Evolutionary conservation across 345 rosid genomes (phyloP), one percentile per base, ranked within the genome.

Genomic region (Garcia nutans): DNA sequence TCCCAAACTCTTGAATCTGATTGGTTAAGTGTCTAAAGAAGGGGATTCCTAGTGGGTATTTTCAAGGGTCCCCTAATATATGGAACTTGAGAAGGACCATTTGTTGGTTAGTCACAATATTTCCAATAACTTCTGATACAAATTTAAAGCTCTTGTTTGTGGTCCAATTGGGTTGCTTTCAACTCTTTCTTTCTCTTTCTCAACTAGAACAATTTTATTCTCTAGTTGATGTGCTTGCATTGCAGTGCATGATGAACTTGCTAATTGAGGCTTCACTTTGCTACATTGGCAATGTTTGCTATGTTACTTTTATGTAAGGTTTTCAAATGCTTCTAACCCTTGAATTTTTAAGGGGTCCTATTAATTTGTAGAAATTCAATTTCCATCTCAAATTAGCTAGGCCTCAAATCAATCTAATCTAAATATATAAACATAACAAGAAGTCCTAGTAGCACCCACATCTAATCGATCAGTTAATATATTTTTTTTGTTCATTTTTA

Each of bases 31-130:
- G 72, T 65, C 79, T 16, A 42, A 56, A 22, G 23, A 11, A 33
- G 23, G 15, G 85, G 90, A 88, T 87, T 85, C 73, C 85, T 66
- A 8, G n/a, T 68, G 77, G 20, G 52, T 26, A 79, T 67, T 68
- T 22, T 24, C 41, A 15, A 52, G 3, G 72, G 59, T 15, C 70
- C 74, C 37, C 10, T 66, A 16, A 65, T 61, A 1, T 3, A 23
- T 55, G 24, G 17, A 56, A 47, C 31, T 65, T 56, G 81, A 65
- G 47, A 11, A 42, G 26, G 75, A 74, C 73, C 22, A 52, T 75
- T 20, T 68, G 81, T 68, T 47, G 17, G 42, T 50, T 74, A 66
- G 72, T 80, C 70, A 62, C 63, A 2, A 45, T 23, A 44, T 57
- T 55, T 78, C 50, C 74, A 76, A 84, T 65, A 73, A 72, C 75